Conservation (phyloP, 2,329 filamentous ascomycete genomes). For the Ceratocystis ficicola region DNA sequence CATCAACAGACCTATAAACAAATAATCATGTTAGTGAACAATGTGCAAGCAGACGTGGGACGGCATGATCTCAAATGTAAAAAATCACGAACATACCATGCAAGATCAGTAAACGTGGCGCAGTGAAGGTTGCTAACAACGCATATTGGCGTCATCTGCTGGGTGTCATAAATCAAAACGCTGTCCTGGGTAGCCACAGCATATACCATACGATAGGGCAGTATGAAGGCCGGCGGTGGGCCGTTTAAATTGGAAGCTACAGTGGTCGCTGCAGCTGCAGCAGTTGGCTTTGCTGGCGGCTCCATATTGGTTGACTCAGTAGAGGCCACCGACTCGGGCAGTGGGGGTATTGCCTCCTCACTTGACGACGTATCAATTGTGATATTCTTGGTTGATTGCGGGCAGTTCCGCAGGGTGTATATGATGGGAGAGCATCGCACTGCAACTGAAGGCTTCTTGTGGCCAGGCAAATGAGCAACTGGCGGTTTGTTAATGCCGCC, state of each 20-base stretch:
- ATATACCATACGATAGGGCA: constrained; percentile 91
- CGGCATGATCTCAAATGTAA: not conserved
- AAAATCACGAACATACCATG: constrained; percentile 54
- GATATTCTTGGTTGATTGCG: constrained; percentile 68
- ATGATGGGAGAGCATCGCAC: constrained; percentile 86
- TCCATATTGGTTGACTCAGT: constrained; percentile 60
- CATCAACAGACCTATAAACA: constrained; percentile 37
- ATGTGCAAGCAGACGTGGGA: not conserved
- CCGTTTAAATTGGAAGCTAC: constrained; percentile 42
- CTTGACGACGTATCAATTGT: constrained; percentile 86
- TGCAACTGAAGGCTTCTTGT: constrained; percentile 95
- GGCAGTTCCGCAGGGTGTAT: constrained; percentile 63
- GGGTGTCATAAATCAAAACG: constrained; percentile 89
- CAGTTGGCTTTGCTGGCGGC: constrained; percentile 53
- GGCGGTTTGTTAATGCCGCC: constrained; percentile 95
- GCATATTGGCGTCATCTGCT: constrained; percentile 86
- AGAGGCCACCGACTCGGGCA: constrained; percentile 50
- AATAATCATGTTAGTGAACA: not conserved
- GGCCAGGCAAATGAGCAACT: constrained; percentile 84
- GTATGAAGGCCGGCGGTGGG: constrained; percentile 60
- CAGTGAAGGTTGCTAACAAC: constrained; percentile 95
- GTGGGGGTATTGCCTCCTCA: constrained; percentile 68
- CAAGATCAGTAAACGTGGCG: constrained; percentile 90
- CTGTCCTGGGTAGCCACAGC: constrained; percentile 95
- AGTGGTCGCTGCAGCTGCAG: constrained; percentile 25